These are phyloP conservation scores for Xylaria polymorpha DNA, from an alignment of 2,329 filamentous ascomycete genomes.

Conservation along the genomic window DNA sequence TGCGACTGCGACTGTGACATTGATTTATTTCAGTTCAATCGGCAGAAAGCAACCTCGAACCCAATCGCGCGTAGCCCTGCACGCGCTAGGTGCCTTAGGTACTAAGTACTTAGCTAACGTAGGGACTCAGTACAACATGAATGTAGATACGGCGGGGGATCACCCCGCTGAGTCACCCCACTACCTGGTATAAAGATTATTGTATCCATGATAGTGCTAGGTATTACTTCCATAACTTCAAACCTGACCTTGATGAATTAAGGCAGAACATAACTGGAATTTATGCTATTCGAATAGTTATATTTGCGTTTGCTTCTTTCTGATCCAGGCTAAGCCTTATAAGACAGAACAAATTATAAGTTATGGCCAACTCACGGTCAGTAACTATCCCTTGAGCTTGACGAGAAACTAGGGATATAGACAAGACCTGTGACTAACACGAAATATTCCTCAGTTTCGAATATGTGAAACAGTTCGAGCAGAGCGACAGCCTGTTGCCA, in stretches of 20 bases:
- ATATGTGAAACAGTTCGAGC: slow-evolving; percentile 93
- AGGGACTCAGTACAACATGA: too few relatives aligned
- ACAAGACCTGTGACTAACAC: slow-evolving; percentile 28
- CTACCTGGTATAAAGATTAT: slow-evolving; percentile 8
- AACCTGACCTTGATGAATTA: not conserved
- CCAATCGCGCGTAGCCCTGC: not conserved
- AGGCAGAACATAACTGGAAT: not conserved
- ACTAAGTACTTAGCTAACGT: too few relatives aligned
- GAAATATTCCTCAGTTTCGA: slow-evolving; percentile 73
- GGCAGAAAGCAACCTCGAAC: not conserved
- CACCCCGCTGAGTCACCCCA: slow-evolving; percentile 17
- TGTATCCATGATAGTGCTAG: too few relatives aligned
- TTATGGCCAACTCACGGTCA: slow-evolving; percentile 69
- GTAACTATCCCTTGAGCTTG: slow-evolving; percentile 28
- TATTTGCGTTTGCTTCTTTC: not conserved
- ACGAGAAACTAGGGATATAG: not conserved
- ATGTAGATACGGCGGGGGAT: slow-evolving; percentile 8
- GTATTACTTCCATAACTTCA: not conserved
- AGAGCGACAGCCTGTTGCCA: slow-evolving; percentile 79
- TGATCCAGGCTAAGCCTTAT: not conserved
- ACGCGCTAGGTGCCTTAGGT: not conserved
- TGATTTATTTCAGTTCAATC: slow-evolving; percentile 18
- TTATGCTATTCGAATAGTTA: not conserved
- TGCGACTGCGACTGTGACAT: not conserved
- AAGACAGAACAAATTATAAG: not conserved